Conservation (phyloP, 2,329 filamentous ascomycete species). For the Aspergillus glaucus region DNA sequence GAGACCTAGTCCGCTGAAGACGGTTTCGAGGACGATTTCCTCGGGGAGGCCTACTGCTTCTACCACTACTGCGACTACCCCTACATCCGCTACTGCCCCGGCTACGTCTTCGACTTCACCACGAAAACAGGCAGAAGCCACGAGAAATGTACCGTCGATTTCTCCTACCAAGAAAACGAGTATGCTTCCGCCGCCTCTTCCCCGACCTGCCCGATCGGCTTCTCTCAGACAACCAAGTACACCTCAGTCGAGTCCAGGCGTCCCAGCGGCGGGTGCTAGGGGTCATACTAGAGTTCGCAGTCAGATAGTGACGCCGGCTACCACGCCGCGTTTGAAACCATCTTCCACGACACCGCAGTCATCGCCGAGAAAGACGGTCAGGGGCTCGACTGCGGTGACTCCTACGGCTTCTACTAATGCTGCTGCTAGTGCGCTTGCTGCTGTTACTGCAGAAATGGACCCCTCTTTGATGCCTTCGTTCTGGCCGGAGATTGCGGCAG, state of each 20-base stretch:
- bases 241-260: conserved; percentile 9
- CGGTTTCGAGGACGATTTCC: conserved; percentile 1
- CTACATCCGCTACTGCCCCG: conserved; percentile 2
- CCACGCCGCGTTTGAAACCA: conserved; percentile 19
- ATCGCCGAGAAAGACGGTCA: conserved; percentile 31
- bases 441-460: conserved; percentile 9
- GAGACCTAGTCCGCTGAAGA: conserved; percentile 19
- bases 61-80: neutral
- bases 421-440: neutral
- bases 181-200: conserved; percentile 24
- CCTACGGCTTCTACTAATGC: conserved; percentile 5
- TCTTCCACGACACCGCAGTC: conserved; percentile 35
- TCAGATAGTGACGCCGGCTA: conserved; percentile 21
- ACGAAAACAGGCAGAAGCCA: conserved; percentile 11
- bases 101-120: conserved; percentile 19
- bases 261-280: conserved; percentile 8
- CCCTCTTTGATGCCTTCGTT: conserved; percentile 21
- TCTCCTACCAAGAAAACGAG: conserved; percentile 21
- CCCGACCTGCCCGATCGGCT: conserved; percentile 29
- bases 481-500: conserved; percentile 28
- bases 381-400: conserved; percentile 15
- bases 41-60: conserved; percentile 10
- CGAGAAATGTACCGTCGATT: conserved; percentile 11
- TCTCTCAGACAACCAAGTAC: conserved; percentile 29
- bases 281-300: conserved; percentile 32